Evolutionary conservation across 352 stramenopile species (phyloP), one percentile per base, ranked within the genome.

Genomic region (Phytophthora ohioensis): DNA sequence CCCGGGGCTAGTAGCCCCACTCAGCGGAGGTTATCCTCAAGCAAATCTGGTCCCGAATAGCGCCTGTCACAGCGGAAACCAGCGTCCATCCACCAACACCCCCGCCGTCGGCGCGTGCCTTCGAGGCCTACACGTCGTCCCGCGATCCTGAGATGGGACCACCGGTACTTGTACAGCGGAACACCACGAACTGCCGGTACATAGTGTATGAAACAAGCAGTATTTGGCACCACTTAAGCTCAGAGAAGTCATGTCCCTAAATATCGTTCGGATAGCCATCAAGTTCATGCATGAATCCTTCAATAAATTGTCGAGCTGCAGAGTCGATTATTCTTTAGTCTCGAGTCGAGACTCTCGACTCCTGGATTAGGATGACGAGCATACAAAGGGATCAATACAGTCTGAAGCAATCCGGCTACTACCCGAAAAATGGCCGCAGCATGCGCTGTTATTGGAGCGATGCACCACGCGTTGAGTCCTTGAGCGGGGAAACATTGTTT

Each of bases 21-120:
- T 27, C 21, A 27, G 43, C 17, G 17, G 43, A 34, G 43, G 9
- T 49, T 49, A 46, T 35, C 52, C 21, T 27, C 21, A 27, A 60
- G 30, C 54, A 61, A 41, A 54, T 45, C 43, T 63, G 56, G 45
- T 63, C 56, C 36, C 34, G 7, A 36, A 2, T 30, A 43, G 56
- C 42, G 56, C 56, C 56, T 64, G 56, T 53, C 56, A 64, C 42
- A 64, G 56, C 41, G 56, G 56, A 63, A 63, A 63, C 11, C 32
- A 42, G 31, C 15, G 41, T 34, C 39, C 15, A 52, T 53, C 41
- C 17, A 53, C 39, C 55, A 43, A 46, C 21, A 46, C 27, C 52
- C 8, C 17, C 39, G 36, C 35, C 35, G 34, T 57, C 21, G 36
- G 46, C 57, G 57, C 47, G 47, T 66, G 58, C 58, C 58, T 57